Evolutionary conservation across 805 yeast species (phyloP).

Genomic region (Starmerella vaccinii): DNA sequence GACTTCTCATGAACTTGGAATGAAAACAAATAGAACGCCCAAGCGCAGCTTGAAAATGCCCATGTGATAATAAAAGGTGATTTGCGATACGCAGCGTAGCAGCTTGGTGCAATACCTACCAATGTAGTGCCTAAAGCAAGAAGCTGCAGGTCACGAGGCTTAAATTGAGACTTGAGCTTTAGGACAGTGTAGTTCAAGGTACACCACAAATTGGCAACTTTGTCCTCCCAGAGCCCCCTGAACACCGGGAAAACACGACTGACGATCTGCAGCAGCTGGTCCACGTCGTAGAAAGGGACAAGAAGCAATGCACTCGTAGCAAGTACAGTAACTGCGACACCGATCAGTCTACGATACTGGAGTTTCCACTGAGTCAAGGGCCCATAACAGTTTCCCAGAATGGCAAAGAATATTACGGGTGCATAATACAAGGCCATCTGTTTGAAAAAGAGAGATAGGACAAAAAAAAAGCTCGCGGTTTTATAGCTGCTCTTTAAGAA

Average conservation of each 20-base stretch:
- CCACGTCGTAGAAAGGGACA: conserved; percentile 48
- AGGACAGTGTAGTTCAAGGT: conserved; percentile 62
- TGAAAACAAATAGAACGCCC: conserved; percentile 81
- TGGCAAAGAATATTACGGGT: conserved; percentile 73
- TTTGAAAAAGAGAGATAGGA: conserved; percentile 69
- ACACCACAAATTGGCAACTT: conserved; percentile 97
- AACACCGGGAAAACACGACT: conserved; percentile 79
- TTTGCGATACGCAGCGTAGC: conserved; percentile 38
- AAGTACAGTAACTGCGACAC: conserved; percentile 56
- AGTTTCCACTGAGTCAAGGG: conserved; percentile 12
- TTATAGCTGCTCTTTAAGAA: conserved; percentile 50
- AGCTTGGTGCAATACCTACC: conserved; percentile 46
- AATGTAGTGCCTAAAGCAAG: conserved; percentile 35
- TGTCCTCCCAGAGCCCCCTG: conserved; percentile 92
- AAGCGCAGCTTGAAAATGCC: conserved; percentile 71
- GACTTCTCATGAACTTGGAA: conserved; percentile 96
- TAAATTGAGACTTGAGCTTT: conserved; percentile 53
- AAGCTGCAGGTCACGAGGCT: conserved; percentile 48
- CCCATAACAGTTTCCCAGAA: conserved; percentile 52
- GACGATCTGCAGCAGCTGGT: conserved; percentile 47
- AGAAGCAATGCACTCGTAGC: conserved; percentile 43
- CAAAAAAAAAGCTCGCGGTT: conserved; percentile 66
- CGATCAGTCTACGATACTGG: conserved; percentile 36
- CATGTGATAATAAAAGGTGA: conserved; percentile 38
- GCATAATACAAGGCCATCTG: conserved; percentile 94